Conservation (phyloP, 2,329 filamentous ascomycete genomes). For the Pyrenochaeta sp. region DNA sequence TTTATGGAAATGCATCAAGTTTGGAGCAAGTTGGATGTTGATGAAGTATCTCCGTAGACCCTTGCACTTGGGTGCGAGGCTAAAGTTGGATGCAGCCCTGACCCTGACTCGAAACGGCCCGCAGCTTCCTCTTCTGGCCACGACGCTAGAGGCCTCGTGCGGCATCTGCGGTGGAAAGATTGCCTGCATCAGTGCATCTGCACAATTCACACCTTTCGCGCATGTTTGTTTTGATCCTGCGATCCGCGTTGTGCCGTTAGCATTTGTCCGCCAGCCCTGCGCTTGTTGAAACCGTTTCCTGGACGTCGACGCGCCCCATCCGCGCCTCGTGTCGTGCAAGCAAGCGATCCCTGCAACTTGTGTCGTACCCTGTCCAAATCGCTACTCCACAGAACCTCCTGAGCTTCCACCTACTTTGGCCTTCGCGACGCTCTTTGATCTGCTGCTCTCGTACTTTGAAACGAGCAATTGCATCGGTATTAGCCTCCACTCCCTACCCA, state of each 20-base stretch:
- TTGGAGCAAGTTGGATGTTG: too few relatives aligned
- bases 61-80: too few relatives aligned
- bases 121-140: constrained; percentile 18
- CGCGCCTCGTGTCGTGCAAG: constrained; percentile 23
- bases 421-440: constrained; percentile 18
- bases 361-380: constrained; percentile 28
- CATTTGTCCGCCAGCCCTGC: too few relatives aligned
- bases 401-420: constrained; percentile 32
- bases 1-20: too few relatives aligned
- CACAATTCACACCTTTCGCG: not conserved
- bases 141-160: constrained; percentile 7
- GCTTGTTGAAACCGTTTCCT: not conserved
- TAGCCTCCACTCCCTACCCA: constrained; percentile 13
- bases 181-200: too few relatives aligned
- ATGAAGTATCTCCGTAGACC: too few relatives aligned
- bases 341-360: constrained; percentile 16
- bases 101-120: constrained; percentile 22
- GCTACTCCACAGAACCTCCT: constrained; percentile 37
- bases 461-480: constrained; percentile 22
- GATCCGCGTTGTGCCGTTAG: constrained; percentile 4
- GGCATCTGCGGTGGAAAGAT: constrained; percentile 7
- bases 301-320: constrained; percentile 8
- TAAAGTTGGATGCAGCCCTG: constrained; percentile 2
- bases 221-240: not conserved
- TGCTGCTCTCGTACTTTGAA: constrained; percentile 22